Base-by-base conservation (phyloP, 768 basidiomycete species). In the Cubamyces lactineus region DNA sequence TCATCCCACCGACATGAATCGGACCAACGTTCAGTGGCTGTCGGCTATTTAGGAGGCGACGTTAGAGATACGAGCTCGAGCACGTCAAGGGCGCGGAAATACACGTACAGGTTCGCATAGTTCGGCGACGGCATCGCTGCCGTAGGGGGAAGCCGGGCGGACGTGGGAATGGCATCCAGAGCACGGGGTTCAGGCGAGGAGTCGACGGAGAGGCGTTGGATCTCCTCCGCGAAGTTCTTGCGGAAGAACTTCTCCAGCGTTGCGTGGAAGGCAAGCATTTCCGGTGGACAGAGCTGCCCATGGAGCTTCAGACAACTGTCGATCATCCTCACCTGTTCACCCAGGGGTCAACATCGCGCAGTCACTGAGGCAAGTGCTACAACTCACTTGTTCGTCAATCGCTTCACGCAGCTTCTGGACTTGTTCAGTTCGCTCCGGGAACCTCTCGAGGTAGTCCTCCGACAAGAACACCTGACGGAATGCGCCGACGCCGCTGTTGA, bases 261-360 rank as follows among this genome's bases (percentile, higher is more conserved):
- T 61, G 89, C 87, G 71, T 98, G 96, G 82, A 98, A 98, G 5
- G 87, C 84, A n/a, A 89, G 77, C 83, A 97, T 96, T 72, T 95
- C 94, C 13, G 86, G 83, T 0, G 92, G 85, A 71, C 94, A 95
- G 30, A 96, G 76, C 47, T 86, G 81, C 2, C 86, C 87, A 71
- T 98, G 95, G 5, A 98, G 81, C 67, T 84, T 86, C 55, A 98
- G 80, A 70, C 93, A 95, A 55, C 84, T 85, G 64, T 94, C 90
- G 51, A 98, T 90, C 51, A 89, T 84, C 47, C 87, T 86, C 38
- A 90, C 86, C 86, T 94, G 66, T 12, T 21, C 24, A 9, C 59
- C 46, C 1, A 26, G 46, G n/a, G 34, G 45, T 59, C 30, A 42
- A 54, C 7, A n/a, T 64, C 50, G 26, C 17, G n/a, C 38, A 8